A percentile compares a stretch with the other conserved stretches of the same genome.
Evolutionary conservation across 2,329 filamentous ascomycete genomes (phyloP).

Genomic region (Neospermospora avenae): DNA sequence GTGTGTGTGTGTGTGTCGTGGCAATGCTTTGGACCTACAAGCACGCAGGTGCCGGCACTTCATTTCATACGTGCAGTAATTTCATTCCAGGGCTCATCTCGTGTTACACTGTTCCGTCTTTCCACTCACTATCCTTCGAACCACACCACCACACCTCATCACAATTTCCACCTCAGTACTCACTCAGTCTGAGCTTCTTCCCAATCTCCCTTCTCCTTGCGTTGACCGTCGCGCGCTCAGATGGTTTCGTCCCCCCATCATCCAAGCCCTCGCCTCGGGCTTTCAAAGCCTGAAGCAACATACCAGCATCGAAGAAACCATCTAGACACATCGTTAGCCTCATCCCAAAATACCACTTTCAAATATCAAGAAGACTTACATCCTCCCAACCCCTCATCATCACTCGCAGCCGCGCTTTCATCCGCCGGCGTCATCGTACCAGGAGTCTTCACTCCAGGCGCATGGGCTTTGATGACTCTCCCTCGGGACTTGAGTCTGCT

Average conservation of each 20-base stretch:
- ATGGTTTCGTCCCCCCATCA: slow-evolving; percentile 48
- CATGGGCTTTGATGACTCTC: slow-evolving; percentile 62
- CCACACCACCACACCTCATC: too few relatives aligned
- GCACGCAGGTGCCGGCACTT: neutral
- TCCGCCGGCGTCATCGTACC: slow-evolving; percentile 60
- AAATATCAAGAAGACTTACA: slow-evolving; percentile 62
- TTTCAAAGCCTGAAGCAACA: slow-evolving; percentile 86
- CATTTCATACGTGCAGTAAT: neutral
- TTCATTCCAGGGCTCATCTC: neutral
- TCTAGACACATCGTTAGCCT: slow-evolving; percentile 44
- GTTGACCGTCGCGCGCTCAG: slow-evolving; percentile 57
- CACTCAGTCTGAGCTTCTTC: slow-evolving; percentile 67
- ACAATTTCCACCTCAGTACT: slow-evolving; percentile 53
- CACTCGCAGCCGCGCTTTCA: slow-evolving; percentile 69
- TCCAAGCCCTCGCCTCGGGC: slow-evolving; percentile 58
- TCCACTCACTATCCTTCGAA: neutral
- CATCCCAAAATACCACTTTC: slow-evolving; percentile 4
- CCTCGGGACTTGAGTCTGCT: slow-evolving; percentile 68
- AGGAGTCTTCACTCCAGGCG: slow-evolving; percentile 38
- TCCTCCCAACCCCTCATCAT: slow-evolving; percentile 86
- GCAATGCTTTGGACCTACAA: neutral
- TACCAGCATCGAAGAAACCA: slow-evolving; percentile 95
- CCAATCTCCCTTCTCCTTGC: slow-evolving; percentile 65
- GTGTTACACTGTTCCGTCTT: neutral
- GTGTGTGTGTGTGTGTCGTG: neutral